Percentiles rank a stretch among this genome's conserved stretches.
phyloP scores from a whole-genome alignment of 331 rosid species.

The Quercus lobata region DNA sequence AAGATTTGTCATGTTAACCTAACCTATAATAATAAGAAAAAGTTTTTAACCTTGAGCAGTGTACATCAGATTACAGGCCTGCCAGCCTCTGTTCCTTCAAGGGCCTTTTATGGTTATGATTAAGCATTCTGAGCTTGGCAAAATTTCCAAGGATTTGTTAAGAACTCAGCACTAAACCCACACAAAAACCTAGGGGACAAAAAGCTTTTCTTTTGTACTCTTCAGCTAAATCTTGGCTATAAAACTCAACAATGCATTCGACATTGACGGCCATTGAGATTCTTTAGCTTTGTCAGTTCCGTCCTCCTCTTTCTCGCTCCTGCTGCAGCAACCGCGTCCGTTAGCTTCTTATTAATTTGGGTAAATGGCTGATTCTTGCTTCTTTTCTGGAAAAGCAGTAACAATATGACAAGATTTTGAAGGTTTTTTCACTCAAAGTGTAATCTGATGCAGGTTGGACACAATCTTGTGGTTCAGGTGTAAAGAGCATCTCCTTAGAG shows the following conservation, averaged over 20 bases:
- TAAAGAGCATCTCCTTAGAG: constrained; percentile 17
- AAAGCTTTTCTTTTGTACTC: background rate
- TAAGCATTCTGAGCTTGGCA: constrained; percentile 6
- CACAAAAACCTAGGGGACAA: constrained; percentile 9
- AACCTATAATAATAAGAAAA: constrained; percentile 9
- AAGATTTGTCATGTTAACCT: background rate
- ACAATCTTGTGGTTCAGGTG: constrained; percentile 21
- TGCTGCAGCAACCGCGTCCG: constrained; percentile 61
- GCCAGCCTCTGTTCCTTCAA: background rate
- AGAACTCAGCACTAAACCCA: constrained; percentile 5
- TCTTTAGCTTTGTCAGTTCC: constrained; percentile 75
- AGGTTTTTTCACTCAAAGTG: constrained; percentile 20
- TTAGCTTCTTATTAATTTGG: constrained; percentile 35
- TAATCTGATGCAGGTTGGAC: constrained; percentile 22
- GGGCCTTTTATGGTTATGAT: constrained; percentile 2
- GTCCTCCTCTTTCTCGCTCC: constrained; percentile 93
- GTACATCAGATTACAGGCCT: constrained; percentile 25
- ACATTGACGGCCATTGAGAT: constrained; percentile 54
- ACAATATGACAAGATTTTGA: constrained; percentile 29
- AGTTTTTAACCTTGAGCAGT: constrained; percentile 17
- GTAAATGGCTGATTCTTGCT: constrained; percentile 30
- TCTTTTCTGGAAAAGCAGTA: constrained; percentile 39
- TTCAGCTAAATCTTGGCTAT: background rate
- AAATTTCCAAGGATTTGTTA: constrained; percentile 2
- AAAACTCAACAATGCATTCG: constrained; percentile 52